A percentile compares a stretch with the other conserved stretches of the same genome.
These are phyloP conservation scores for Leishmania aethiopica DNA, from an alignment of 208 protist genomes.

Conservation along the genomic window DNA sequence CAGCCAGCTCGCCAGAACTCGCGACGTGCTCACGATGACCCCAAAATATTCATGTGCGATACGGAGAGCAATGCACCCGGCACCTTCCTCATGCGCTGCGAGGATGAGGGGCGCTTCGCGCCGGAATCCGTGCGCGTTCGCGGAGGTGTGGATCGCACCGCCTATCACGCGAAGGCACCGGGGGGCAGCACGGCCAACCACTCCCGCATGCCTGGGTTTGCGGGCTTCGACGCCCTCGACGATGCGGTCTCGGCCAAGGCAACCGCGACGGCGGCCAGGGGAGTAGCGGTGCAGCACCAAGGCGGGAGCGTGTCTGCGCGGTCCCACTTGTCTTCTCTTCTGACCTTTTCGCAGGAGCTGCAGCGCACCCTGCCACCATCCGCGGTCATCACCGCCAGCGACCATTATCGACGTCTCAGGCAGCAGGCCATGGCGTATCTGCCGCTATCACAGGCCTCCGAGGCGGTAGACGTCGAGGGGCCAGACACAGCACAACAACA, in stretches of 20 bases:
- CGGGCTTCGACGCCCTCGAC: not conserved
- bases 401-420: not conserved
- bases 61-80: not conserved
- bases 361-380: not conserved
- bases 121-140: not conserved
- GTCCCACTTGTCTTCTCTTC: not conserved
- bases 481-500: not conserved
- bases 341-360: not conserved
- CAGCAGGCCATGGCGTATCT: not conserved
- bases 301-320: not conserved
- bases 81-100: not conserved
- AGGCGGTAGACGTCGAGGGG: not conserved
- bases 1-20: not conserved
- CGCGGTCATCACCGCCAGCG: not conserved
- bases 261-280: not conserved
- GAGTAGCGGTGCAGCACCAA: not conserved
- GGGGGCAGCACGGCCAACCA: not conserved
- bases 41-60: not conserved
- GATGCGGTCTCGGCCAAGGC: not conserved
- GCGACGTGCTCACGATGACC: no score
- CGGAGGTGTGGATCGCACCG: not conserved
- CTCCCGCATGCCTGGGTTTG: not conserved
- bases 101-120: not conserved
- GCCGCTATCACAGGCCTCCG: not conserved
- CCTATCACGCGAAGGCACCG: not conserved